A percentile compares a stretch with the other conserved stretches of the same genome.
Evolutionary conservation across 352 stramenopile species (phyloP).

Genomic region (Globisporangium rhizosaccharum): DNA sequence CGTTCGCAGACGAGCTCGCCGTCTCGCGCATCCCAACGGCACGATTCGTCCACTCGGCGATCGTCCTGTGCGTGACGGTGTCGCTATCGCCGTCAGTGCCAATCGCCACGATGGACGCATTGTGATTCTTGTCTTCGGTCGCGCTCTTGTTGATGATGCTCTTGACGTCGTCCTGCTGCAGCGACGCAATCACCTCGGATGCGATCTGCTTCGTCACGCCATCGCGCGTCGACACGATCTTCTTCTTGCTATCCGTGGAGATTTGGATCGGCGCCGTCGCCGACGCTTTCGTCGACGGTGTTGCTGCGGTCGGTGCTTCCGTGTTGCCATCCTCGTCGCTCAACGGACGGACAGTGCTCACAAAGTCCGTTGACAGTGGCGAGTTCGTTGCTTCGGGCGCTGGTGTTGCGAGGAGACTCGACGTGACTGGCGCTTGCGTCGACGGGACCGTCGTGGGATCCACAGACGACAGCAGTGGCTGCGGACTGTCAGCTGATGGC

Average conservation of each 20-base stretch:
- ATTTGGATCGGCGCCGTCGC: constrained; percentile 1
- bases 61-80: neutral
- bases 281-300: neutral
- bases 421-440: no score
- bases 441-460: no score
- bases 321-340: neutral
- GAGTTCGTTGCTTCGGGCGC: neutral
- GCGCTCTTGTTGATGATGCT: constrained; percentile 6
- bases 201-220: neutral
- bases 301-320: no score
- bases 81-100: neutral
- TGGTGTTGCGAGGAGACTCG: neutral
- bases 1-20: constrained; percentile 36
- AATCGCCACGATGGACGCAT: neutral
- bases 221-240: constrained; percentile 1
- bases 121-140: neutral
- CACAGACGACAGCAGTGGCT: no score
- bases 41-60: constrained; percentile 15
- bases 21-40: constrained; percentile 19
- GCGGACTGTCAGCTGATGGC: no score
- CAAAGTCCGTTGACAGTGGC: neutral
- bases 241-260: constrained; percentile 8
- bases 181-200: neutral
- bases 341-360: constrained; percentile 6
- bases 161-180: neutral